Evolutionary conservation across 2,329 filamentous ascomycete species (phyloP), one percentile per base, ranked within the genome.

Genomic region (Xylariaceae sp.): DNA sequence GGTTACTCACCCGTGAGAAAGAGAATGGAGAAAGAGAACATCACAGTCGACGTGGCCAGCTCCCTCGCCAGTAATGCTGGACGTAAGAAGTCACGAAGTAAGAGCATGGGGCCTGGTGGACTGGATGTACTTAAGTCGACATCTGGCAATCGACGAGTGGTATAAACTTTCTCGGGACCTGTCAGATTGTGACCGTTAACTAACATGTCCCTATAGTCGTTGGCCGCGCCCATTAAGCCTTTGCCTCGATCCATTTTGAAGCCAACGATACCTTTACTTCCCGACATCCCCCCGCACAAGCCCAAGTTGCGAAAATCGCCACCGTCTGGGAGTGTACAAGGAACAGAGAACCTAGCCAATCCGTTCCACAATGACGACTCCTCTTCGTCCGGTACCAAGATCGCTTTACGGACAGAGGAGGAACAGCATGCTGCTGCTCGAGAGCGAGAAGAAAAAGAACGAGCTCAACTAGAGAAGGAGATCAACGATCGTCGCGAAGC

Each of bases 81-180:
- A 57, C 71, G 75, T 48, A 77, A 76, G 68, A 91, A 89, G 67
- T 87, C 85, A 44, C 83, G 93, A 51, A 96, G 91, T 67, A 97
- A 96, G 72, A 97, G 91, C 67, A 83, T 98, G 53, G 93, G 93
- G 2, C 91, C 93, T 13, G 93, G 91, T 38, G 89, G 90, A 19
- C 67, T 95, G 34, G 89, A 94, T 71, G 83, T 85, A 43, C 73
- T 94, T 41, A 89, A 85, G 63, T 77, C 84, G 57, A 78, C 77
- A 34, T 79, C 74, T 57, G 87, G 87, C 26, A 94, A 95, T 62
- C 74, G 87, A 55, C 79, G 87, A 64, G 86, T 89, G 69, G 89
- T 93, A 76, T 59, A 72, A n/a, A 26, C 7, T 15, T 9, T 13
- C 34, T 13, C 18, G 8, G 22, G 11, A 26, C 11, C 22, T 11